phyloP scores from a whole-genome alignment of 2,329 filamentous ascomycete genomes.

The Xylariaceae sp. region DNA sequence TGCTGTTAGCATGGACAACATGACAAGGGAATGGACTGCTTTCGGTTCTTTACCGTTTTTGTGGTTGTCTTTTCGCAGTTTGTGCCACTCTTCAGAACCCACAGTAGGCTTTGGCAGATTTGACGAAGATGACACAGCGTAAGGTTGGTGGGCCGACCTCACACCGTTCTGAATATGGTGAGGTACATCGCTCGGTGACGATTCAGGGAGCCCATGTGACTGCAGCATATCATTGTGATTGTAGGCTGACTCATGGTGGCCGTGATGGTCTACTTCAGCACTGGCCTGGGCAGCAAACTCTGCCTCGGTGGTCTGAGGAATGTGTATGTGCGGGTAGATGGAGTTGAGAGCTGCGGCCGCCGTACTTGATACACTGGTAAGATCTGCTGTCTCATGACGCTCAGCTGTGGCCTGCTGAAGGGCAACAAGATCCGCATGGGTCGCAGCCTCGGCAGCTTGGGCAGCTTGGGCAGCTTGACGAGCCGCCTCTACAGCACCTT shows the following conservation, averaged over 20 bases:
- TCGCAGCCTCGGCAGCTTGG: constrained; percentile 36
- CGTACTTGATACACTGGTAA: constrained; percentile 54
- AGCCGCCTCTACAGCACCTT: constrained; percentile 48
- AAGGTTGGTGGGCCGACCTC: constrained; percentile 22
- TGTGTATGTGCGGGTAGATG: constrained; percentile 58
- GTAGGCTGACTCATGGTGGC: constrained; percentile 33
- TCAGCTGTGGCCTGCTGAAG: constrained; percentile 50
- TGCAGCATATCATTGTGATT: constrained; percentile 34
- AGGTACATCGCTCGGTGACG: constrained; percentile 23
- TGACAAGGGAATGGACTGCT: background rate
- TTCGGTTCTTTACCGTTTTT: constrained; percentile 71
- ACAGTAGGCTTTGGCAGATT: constrained; percentile 71
- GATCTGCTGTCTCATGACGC: constrained; percentile 46
- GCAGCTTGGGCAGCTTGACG: constrained; percentile 35
- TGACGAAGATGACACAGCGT: constrained; percentile 34
- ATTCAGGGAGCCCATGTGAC: constrained; percentile 34
- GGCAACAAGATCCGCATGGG: constrained; percentile 52
- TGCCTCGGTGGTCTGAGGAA: constrained; percentile 55
- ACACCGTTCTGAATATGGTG: constrained; percentile 37
- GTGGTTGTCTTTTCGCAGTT: constrained; percentile 93
- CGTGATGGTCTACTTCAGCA: constrained; percentile 30
- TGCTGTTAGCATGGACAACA: constrained; percentile 15
- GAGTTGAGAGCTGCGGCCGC: constrained; percentile 55
- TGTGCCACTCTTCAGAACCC: constrained; percentile 98
- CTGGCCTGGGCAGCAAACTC: constrained; percentile 53